phyloP scores from a whole-genome alignment of 2,329 filamentous ascomycete species.

The Lachnellula hyalina region DNA sequence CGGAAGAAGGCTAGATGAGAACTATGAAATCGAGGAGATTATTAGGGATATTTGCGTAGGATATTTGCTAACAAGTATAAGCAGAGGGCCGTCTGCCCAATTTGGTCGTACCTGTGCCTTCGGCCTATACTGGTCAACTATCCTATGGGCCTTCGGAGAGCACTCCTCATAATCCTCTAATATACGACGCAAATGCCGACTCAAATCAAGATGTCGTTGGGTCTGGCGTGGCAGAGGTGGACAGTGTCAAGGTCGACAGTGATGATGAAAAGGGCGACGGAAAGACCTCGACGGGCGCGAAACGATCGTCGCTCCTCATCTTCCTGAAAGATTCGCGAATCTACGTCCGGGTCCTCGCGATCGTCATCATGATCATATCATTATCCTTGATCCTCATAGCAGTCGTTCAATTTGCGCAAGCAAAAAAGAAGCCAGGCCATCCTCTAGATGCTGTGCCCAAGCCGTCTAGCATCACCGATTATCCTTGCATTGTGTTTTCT shows the following conservation, averaged over 20 bases:
- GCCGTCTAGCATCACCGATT: slow-evolving; percentile 13
- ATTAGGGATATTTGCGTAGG: too few relatives aligned
- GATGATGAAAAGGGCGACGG: not conserved
- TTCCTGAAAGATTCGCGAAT: slow-evolving; percentile 4
- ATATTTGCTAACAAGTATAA: too few relatives aligned
- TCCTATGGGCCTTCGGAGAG: slow-evolving; percentile 6
- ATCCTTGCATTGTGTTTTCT: slow-evolving; percentile 14
- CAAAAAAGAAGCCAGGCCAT: slow-evolving; percentile 9
- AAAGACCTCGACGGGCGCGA: not conserved
- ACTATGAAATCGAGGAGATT: too few relatives aligned
- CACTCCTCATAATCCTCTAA: not conserved
- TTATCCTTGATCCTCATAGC: slow-evolving; percentile 17
- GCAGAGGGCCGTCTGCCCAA: not conserved
- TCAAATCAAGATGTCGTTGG: not conserved
- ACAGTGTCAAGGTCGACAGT: not conserved
- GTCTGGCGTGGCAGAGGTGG: not conserved
- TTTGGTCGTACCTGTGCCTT: slow-evolving; percentile 5
- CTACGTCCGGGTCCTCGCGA: slow-evolving; percentile 12
- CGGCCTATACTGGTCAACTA: slow-evolving; percentile 12
- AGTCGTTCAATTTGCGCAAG: slow-evolving; percentile 14
- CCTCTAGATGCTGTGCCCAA: slow-evolving; percentile 6
- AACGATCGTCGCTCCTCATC: slow-evolving; percentile 1
- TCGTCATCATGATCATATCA: slow-evolving; percentile 16
- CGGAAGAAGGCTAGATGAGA: too few relatives aligned
- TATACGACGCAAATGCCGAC: not conserved